A percentile compares a stretch with the other conserved stretches of the same genome.
Evolutionary conservation across 169 alveolate species (phyloP).

Genomic region (Babesia microti): DNA sequence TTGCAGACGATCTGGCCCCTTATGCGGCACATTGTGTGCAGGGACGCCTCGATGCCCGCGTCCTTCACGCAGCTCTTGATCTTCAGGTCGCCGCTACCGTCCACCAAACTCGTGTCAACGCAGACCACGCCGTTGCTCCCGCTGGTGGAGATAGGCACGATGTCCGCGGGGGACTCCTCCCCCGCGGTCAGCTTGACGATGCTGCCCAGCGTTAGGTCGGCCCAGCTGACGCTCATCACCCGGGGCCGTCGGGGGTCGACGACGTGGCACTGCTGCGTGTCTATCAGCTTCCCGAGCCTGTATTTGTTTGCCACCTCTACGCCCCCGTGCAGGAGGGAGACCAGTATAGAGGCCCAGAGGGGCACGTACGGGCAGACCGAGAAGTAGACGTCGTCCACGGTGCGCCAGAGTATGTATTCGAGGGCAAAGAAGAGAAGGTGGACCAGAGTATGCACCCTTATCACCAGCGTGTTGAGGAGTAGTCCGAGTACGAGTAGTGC

Average conservation of each 20-base stretch:
- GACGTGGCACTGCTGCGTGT: constrained; percentile 45
- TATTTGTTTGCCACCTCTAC: constrained; percentile 46
- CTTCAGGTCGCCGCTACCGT: constrained; percentile 54
- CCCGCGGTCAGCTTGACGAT: constrained; percentile 51
- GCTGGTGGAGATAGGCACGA: constrained; percentile 47
- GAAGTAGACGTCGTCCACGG: constrained; percentile 16
- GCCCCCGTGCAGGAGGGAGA: constrained; percentile 44
- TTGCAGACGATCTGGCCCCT: constrained; percentile 59
- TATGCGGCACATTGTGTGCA: constrained; percentile 46
- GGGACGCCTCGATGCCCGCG: constrained; percentile 51
- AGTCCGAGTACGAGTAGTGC: constrained; percentile 21
- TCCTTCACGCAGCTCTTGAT: constrained; percentile 54
- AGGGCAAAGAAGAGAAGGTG: constrained; percentile 31
- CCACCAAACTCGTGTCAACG: constrained; percentile 50
- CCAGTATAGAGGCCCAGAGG: constrained; percentile 32
- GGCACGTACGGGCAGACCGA: constrained; percentile 20
- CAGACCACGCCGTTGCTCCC: constrained; percentile 56
- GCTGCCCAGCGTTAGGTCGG: constrained; percentile 60
- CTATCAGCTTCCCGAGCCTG: constrained; percentile 46
- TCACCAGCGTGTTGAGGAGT: constrained; percentile 11
- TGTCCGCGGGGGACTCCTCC: constrained; percentile 65
- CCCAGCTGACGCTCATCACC: constrained; percentile 38
- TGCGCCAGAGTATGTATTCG: constrained; percentile 23
- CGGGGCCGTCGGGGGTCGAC: constrained; percentile 44
- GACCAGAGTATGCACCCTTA: constrained; percentile 33